Percentiles rank a stretch among this genome's conserved stretches.
Conservation (phyloP, 1,284 basidiomycete species). For the Earliella scabrosa region DNA sequence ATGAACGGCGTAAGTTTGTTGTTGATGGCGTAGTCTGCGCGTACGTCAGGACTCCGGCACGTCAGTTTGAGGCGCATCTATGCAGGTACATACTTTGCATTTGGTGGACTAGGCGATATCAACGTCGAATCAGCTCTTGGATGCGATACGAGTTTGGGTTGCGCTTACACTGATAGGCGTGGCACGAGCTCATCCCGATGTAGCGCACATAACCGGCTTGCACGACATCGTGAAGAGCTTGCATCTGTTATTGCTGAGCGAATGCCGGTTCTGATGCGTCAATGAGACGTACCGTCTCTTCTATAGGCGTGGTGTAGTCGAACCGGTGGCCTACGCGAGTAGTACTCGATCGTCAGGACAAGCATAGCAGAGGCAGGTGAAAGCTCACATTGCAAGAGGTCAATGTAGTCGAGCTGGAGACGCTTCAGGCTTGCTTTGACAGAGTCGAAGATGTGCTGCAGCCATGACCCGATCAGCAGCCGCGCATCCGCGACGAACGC, state of each 20-base stretch:
- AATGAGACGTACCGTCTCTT: conserved; percentile 24
- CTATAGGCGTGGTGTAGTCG: conserved; percentile 24
- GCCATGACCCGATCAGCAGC: too few relatives aligned
- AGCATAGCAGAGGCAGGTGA: not conserved
- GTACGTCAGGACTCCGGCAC: not conserved
- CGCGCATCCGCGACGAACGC: too few relatives aligned
- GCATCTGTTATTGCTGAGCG: too few relatives aligned
- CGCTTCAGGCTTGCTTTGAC: conserved; percentile 45
- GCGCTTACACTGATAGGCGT: conserved; percentile 46
- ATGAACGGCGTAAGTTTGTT: conserved; percentile 42
- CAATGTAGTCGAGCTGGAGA: conserved; percentile 47
- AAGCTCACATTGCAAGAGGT: conserved; percentile 36
- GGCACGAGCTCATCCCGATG: conserved; percentile 41
- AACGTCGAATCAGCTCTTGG: not conserved
- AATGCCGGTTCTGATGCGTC: too few relatives aligned
- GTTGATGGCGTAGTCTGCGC: conserved; percentile 33
- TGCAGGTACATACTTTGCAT: conserved; percentile 29
- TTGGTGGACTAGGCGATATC: conserved; percentile 37
- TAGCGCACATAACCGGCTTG: conserved; percentile 40
- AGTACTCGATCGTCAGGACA: not conserved
- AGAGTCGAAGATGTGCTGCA: conserved; percentile 48
- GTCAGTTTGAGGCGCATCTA: not conserved
- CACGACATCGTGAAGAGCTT: conserved; percentile 35
- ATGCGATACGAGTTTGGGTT: not conserved
- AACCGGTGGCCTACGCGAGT: conserved; percentile 21